These are phyloP conservation scores for Diaporthe sp. DNA, from an alignment of 2,329 filamentous ascomycete species.

Conservation along the genomic window DNA sequence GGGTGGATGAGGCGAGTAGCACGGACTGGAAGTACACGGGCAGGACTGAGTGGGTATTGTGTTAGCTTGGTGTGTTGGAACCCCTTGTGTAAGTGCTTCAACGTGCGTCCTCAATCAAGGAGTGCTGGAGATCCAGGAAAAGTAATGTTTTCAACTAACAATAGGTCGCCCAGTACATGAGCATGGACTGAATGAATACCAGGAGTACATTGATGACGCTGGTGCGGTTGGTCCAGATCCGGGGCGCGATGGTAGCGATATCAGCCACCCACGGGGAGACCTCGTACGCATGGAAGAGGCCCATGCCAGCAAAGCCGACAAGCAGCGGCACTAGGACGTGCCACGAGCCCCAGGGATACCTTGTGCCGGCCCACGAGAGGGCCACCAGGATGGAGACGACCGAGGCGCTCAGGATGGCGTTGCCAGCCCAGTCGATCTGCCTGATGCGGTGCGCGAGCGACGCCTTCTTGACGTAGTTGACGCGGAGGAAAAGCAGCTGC, in stretches of 20 bases:
- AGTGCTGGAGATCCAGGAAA: too few species aligned
- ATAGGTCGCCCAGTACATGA: constrained; percentile 52
- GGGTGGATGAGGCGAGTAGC: constrained; percentile 44
- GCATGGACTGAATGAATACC: constrained; percentile 44
- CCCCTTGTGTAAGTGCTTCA: too few species aligned
- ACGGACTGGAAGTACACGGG: constrained; percentile 60
- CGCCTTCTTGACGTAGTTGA: not conserved
- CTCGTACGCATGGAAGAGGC: constrained; percentile 52
- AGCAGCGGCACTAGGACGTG: constrained; percentile 54
- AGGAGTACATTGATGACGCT: constrained; percentile 50
- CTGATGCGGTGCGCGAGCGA: too few species aligned
- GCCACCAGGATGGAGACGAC: constrained; percentile 52
- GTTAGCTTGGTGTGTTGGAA: too few species aligned
- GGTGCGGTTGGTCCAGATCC: constrained; percentile 60
- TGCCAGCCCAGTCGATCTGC: constrained; percentile 48
- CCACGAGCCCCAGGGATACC: constrained; percentile 52
- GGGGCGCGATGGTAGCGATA: constrained; percentile 52
- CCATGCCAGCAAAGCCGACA: constrained; percentile 52
- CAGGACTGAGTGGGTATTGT: constrained; percentile 47
- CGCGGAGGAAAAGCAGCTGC: constrained; percentile 3
- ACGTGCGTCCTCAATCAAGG: too few species aligned
- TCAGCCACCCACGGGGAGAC: constrained; percentile 45
- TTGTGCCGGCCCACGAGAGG: constrained; percentile 53
- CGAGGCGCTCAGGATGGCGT: constrained; percentile 50
- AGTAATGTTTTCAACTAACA: constrained; percentile 38